Evolutionary conservation across 2,329 filamentous ascomycete species (phyloP).

Genomic region (Lachnum nothofagi): DNA sequence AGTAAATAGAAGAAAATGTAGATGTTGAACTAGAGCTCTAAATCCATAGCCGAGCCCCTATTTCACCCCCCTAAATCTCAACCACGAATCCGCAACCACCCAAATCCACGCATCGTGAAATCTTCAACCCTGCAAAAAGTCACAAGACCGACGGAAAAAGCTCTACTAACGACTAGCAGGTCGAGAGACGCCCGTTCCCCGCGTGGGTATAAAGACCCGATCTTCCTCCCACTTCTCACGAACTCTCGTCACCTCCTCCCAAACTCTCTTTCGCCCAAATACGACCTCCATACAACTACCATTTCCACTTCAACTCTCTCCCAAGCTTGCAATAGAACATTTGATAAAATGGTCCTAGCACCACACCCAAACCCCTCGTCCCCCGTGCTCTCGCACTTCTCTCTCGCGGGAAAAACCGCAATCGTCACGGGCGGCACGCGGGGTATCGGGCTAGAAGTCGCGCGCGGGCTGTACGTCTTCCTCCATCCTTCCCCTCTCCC

Average conservation of each 20-base stretch:
- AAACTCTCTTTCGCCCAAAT: no score
- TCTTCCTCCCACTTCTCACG: background rate
- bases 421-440: slow-evolving; percentile 43
- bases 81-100: background rate
- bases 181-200: slow-evolving; percentile 9
- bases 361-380: slow-evolving; percentile 3
- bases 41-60: background rate
- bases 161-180: slow-evolving; percentile 3
- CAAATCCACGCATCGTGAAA: background rate
- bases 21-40: background rate
- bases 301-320: no score
- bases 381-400: slow-evolving; percentile 25
- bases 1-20: background rate
- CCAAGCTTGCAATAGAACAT: background rate
- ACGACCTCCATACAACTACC: no score
- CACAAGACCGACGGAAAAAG: background rate
- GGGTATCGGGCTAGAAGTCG: slow-evolving; percentile 41
- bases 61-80: background rate
- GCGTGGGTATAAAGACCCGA: background rate
- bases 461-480: slow-evolving; percentile 37
- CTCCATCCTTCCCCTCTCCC: no score
- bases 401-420: slow-evolving; percentile 38
- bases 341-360: slow-evolving; percentile 7
- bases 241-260: background rate
- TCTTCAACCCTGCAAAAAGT: background rate